Base-by-base conservation (phyloP, 2,329 filamentous ascomycete species). In the Diplodia intermedia region DNA sequence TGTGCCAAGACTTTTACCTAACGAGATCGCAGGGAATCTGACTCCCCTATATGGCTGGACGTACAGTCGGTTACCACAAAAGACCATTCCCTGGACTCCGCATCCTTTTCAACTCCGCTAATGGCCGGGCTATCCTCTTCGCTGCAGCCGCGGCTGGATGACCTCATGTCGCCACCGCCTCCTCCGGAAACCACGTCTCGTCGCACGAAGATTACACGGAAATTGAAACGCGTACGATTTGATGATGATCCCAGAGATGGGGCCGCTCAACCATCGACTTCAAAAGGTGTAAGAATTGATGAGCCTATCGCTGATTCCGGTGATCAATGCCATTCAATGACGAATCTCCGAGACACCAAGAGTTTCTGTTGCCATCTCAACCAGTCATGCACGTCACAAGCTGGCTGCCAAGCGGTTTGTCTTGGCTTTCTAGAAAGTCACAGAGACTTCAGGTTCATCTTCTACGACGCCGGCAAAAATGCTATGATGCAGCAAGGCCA, bases 381-480 rank as follows among this genome's bases (percentile, higher is more conserved):
- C 52, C 69, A 68, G 23, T 67, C 23, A 26, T 26, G 23, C 23
- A 26, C 23, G 23, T 26, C 56, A 55, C 31, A 33, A 33, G 31
- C 31, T 33, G 31, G 8, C 31, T 72, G 15, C 68, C 69, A 23
- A 31, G 57, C 55, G 12, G 36, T 33, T 20, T 66, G 63, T 36
- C 49, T 75, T 29, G 74, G 74, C 0, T 76, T 74, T 40, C 66
- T 75, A 4, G 72, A 74, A 54, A 69, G 69, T 23, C 72, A 71
- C 4, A 61, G 71, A 3, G 62, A n/a, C 62, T 73, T 72, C 62
- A 71, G 68, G 47, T 72, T 74, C 43, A 54, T 69, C 11, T 75
- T 75, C 63, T 75, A 73, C 38, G 65, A 71, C n/a, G 55, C 68
- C 20, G 57, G 49, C 4, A 60, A 60, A 33, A 67, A 52, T 6